phyloP scores from a whole-genome alignment of 164 flowering plant genomes.

The Chimonanthus praecox region DNA sequence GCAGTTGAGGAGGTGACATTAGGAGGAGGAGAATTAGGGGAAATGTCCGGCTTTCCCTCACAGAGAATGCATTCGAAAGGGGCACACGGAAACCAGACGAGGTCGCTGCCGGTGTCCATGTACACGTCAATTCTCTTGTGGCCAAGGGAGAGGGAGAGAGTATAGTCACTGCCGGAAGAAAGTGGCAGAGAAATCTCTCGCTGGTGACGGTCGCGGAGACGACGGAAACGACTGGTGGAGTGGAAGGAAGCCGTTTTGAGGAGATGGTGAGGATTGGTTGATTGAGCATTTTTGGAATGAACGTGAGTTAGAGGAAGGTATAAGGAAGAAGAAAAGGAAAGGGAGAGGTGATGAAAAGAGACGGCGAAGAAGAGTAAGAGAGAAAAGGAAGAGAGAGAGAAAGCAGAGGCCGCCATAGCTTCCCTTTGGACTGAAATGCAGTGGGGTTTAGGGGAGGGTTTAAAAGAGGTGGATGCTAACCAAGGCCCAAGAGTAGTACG shows the following conservation, averaged over 20 bases:
- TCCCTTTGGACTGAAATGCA: neutral
- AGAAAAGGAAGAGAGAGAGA: neutral
- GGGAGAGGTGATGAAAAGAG: conserved; percentile 11
- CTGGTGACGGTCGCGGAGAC: conserved; percentile 20
- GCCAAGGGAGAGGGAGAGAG: conserved; percentile 55
- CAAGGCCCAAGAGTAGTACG: neutral
- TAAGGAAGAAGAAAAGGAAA: conserved; percentile 10
- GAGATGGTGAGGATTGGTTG: conserved; percentile 54
- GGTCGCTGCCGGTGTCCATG: conserved; percentile 95
- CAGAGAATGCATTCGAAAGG: conserved; percentile 89
- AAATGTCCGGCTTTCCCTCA: conserved; percentile 42
- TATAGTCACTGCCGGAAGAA: conserved; percentile 80
- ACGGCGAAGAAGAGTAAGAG: neutral
- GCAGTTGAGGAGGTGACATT: conserved; percentile 36
- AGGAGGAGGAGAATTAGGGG: conserved; percentile 16
- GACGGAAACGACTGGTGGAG: conserved; percentile 53
- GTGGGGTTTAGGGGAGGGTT: neutral
- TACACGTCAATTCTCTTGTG: conserved; percentile 44
- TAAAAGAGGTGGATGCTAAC: neutral
- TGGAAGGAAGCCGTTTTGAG: conserved; percentile 61
- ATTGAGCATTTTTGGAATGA: conserved; percentile 38
- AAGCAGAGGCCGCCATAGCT: conserved; percentile 4
- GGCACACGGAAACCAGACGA: conserved; percentile 84
- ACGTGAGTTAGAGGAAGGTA: conserved; percentile 45
- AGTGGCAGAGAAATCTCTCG: conserved; percentile 72